Base-by-base conservation (phyloP, 805 yeast genomes). In the Metschnikowia gruessii region DNA sequence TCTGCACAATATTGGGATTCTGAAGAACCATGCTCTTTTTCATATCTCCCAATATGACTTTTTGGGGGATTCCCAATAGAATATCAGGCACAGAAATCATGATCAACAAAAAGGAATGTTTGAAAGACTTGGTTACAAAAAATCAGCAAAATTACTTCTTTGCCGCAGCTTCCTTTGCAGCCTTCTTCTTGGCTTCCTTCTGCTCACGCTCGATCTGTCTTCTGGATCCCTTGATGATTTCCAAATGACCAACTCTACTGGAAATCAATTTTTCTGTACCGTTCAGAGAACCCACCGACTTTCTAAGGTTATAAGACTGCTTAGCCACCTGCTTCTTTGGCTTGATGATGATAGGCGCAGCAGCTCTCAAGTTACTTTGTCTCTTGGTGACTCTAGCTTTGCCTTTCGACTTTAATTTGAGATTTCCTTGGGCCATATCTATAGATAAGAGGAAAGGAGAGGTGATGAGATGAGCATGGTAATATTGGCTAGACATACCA, bases 231-330 rank as follows among this genome's bases (percentile, higher is more conserved):
- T 87, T 90, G 53, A 92, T 71, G 33, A 92, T 64, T 69, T 92
- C 99, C 58, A 92, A 75, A 65, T 92, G 98, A 21, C 99, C 99
- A 7, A 92, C 97, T 63, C 92, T 79, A 46, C 95, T 76, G 1
- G 97, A 83, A 55, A 92, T 81, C 47, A 89, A 74, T 68, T 81
- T 89, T 68, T 92, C 99, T 3, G 98, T 92, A 10, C 59, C 59
- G 39, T 44, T 46, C 52, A 49, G 53, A 29, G 56, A 41, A 18
- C 57, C 56, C 24, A 52, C 56, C 35, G 79, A 73, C 63, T 82
- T 84, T 42, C 76, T 70, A 48, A 85, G 68, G 55, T 80, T 80
- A 48, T 76, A 74, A 52, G 82, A 69, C 43, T 61, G 59, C 40
- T 61, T 62, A 5, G 69, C 63, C 48, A 75, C 77, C 33, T 75